Conservation (phyloP, 73 alveolate species). For the Paramecium pentaurelia region DNA sequence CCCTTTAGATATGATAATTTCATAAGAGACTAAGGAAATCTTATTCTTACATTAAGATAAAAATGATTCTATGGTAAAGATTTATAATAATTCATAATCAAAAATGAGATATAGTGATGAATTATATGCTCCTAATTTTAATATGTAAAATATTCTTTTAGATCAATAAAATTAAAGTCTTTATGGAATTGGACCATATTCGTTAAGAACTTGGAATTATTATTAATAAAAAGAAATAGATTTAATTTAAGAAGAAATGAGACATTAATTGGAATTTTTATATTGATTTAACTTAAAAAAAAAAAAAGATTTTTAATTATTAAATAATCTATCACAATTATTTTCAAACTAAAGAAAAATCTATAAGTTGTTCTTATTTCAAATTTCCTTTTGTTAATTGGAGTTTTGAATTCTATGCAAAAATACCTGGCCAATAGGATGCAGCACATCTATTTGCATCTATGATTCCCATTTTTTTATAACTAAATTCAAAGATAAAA, state of each 20-base stretch:
- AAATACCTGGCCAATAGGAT: conserved; percentile 57
- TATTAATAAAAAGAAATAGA: background rate
- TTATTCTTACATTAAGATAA: background rate
- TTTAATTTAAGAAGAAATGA: background rate
- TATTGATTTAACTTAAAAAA: background rate
- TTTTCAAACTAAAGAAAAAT: conserved; percentile 20
- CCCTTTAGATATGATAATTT: conserved; percentile 1
- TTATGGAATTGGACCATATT: conserved; percentile 23
- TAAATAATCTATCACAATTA: background rate
- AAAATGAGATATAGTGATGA: conserved; percentile 2
- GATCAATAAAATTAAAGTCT: background rate
- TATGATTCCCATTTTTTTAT: conserved; percentile 55
- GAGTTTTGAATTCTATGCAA: conserved; percentile 29
- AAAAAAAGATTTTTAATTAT: background rate
- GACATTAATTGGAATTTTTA: background rate
- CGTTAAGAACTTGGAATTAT: conserved; percentile 40
- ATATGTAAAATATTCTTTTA: background rate
- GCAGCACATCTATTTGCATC: conserved; percentile 35
- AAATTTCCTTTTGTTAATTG: background rate
- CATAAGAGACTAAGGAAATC: background rate
- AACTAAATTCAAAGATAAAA: background rate
- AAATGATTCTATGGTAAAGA: background rate
- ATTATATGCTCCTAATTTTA: background rate
- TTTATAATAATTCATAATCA: background rate
- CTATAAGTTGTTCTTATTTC: background rate